These are phyloP conservation scores for Stereocaulon alpinum DNA, from an alignment of 495 filamentous ascomycete species.

Conservation along the genomic window DNA sequence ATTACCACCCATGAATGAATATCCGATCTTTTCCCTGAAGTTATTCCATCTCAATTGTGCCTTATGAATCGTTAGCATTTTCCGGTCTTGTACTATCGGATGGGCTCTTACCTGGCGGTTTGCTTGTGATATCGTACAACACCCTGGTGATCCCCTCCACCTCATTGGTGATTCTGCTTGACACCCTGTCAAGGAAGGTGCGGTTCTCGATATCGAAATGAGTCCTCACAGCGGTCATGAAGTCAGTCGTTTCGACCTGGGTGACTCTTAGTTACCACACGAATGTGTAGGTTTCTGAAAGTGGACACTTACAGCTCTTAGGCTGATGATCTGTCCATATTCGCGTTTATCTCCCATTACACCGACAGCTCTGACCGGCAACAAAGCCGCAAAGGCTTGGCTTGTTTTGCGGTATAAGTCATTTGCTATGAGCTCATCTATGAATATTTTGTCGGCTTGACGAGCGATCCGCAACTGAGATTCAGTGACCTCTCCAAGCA, in stretches of 20 bases:
- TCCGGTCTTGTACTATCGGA: background rate
- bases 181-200: conserved; percentile 58
- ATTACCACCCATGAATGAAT: conserved; percentile 69
- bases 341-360: conserved; percentile 71
- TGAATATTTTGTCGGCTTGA: conserved; percentile 75
- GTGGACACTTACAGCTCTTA: background rate
- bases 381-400: conserved; percentile 76
- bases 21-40: conserved; percentile 69
- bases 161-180: conserved; percentile 71
- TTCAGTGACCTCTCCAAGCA: conserved; percentile 77
- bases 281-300: background rate
- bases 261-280: no score
- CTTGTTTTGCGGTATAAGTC: conserved; percentile 74
- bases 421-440: conserved; percentile 71
- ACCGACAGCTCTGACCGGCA: conserved; percentile 61
- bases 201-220: conserved; percentile 25
- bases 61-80: background rate
- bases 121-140: conserved; percentile 37
- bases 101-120: conserved; percentile 14
- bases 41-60: conserved; percentile 20
- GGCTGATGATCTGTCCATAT: conserved; percentile 33
- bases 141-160: conserved; percentile 66
- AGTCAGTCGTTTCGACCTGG: conserved; percentile 42
- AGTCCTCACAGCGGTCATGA: conserved; percentile 55
- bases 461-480: conserved; percentile 72